Evolutionary conservation across 2,329 filamentous ascomycete species (phyloP), one percentile per base, ranked within the genome.

Genomic region (Aspergillus thermomutatus): DNA sequence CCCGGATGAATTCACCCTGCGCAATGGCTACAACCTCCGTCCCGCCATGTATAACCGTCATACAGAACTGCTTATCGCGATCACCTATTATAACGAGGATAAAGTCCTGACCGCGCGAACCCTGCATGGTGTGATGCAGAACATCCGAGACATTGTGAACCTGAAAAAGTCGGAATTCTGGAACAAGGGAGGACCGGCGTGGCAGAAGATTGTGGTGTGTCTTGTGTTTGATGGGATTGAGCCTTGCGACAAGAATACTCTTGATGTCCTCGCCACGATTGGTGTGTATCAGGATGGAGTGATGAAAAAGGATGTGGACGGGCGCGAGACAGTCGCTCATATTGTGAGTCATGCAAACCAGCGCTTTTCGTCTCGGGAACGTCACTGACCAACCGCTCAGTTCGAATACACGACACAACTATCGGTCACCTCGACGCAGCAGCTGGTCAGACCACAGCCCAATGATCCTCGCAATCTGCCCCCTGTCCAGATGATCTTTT

Each of bases 11-110:
- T 99, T 97, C 77, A 97, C 93, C 2, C 83, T 97, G 67, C 96
- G 96, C 80, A 97, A 97, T 74, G 94, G 94, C 69, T 99, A 97
- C 83, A 96, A 97, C 81, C 83, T 99, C 75, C 90, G 94, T 52
- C 91, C 93, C 53, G 88, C 92, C 66, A 97, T 97, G 92, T 97
- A 97, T 80, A 97, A 97, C 83, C 86, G 93, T 68, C 93, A 97
- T 77, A 97, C 93, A 6, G 93, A 99, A 79, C 81, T 99, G 66
- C 83, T 97, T 64, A 97, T 99, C 75, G 93, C 93, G 69, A 92
- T 99, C 69, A 99, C 93, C 60, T 97, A 97, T 80, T 99, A 97
- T 82, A 97, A 97, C 79, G 93, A 97, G 83, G 94, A 97, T 80
- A 97, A 97, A 81, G 87, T 91, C 31, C 82, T 99, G 64, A 90